phyloP scores from a whole-genome alignment of 371 early-diverging fungal species.

The Mortierella sp. region DNA sequence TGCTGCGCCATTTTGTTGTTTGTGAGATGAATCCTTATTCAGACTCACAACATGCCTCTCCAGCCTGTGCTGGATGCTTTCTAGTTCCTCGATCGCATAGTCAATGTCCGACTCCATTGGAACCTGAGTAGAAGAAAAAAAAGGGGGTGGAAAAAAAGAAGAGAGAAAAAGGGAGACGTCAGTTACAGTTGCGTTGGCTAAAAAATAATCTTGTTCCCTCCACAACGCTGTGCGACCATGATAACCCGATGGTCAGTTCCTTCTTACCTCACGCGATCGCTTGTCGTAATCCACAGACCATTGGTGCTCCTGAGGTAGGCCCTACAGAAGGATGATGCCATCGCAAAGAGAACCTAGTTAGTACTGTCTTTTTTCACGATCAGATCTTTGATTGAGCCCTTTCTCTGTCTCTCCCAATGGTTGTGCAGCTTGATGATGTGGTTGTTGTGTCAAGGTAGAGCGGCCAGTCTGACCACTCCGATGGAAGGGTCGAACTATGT shows the following conservation, averaged over 20 bases:
- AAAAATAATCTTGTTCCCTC: neutral
- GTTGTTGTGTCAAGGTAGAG: neutral
- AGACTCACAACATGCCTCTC: constrained; percentile 11
- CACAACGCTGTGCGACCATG: neutral
- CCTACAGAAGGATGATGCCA: constrained; percentile 22
- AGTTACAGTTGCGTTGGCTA: neutral
- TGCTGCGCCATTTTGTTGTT: neutral
- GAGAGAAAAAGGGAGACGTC: constrained; percentile 2
- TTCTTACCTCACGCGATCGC: constrained; percentile 61
- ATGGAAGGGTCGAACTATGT: neutral
- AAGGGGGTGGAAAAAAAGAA: neutral
- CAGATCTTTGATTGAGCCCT: constrained; percentile 1
- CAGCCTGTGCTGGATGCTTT: constrained; percentile 30
- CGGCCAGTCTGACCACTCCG: neutral
- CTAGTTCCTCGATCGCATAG: constrained; percentile 53
- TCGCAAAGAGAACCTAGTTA: constrained; percentile 11
- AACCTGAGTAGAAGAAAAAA: constrained; percentile 18
- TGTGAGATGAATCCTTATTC: neutral
- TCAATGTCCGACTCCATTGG: constrained; percentile 61
- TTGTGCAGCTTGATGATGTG: constrained; percentile 5
- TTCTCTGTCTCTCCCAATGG: neutral
- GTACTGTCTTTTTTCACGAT: neutral
- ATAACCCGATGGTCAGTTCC: neutral
- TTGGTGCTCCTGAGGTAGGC: constrained; percentile 36
- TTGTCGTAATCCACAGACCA: constrained; percentile 63